phyloP scores from a whole-genome alignment of 495 filamentous ascomycete species.

The Daldinia vernicosa region DNA sequence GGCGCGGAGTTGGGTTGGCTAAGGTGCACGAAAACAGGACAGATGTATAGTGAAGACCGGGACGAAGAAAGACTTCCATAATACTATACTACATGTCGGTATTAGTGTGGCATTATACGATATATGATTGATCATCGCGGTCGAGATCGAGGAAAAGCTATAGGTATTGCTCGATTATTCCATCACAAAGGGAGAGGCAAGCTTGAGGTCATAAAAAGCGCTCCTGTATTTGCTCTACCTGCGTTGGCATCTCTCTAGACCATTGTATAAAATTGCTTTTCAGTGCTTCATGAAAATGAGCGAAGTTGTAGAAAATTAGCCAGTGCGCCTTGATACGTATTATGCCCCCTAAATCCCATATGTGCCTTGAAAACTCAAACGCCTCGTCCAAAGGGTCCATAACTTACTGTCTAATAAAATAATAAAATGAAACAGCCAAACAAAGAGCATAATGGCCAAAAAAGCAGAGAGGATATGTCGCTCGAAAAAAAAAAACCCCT shows the following conservation, averaged over 20 bases:
- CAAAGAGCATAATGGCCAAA: neutral
- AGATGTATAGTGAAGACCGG: constrained; percentile 1
- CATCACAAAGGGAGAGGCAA: constrained; percentile 3
- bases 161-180: constrained; percentile 1
- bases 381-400: constrained; percentile 8
- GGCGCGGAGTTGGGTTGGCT: neutral
- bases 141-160: constrained; percentile 2
- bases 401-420: neutral
- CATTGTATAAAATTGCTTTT: constrained; percentile 42
- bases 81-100: constrained; percentile 16
- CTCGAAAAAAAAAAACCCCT: neutral
- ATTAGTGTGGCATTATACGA: constrained; percentile 12
- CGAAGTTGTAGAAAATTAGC: constrained; percentile 9
- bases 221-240: constrained; percentile 18
- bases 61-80: constrained; percentile 3
- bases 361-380: constrained; percentile 4
- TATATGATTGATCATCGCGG: constrained; percentile 15
- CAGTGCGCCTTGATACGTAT: constrained; percentile 19
- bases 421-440: neutral
- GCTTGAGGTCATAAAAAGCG: constrained; percentile 3
- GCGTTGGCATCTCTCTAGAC: constrained; percentile 26
- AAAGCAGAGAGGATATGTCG: neutral
- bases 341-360: neutral
- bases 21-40: neutral
- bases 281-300: constrained; percentile 19